These are phyloP conservation scores for Phytophthora pini DNA, from an alignment of 352 stramenopile genomes.

Conservation along the genomic window DNA sequence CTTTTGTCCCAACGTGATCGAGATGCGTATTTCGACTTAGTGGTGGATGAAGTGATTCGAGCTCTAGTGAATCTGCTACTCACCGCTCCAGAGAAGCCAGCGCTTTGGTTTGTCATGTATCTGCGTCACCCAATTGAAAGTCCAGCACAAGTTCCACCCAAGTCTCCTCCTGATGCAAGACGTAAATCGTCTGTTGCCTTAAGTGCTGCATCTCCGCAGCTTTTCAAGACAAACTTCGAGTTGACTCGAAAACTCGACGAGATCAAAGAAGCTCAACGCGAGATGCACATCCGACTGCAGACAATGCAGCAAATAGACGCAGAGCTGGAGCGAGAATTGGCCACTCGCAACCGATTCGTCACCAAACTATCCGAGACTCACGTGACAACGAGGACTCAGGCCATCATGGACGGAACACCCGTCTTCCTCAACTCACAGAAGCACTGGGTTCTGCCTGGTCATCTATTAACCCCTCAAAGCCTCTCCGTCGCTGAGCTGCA, in stretches of 20 bases:
- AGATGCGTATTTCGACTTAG: conserved; percentile 50
- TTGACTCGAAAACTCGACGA: conserved; percentile 59
- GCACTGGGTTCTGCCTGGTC: conserved; percentile 64
- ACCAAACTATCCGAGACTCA: conserved; percentile 49
- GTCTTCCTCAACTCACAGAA: conserved; percentile 71
- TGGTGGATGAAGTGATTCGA: conserved; percentile 46
- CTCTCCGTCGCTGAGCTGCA: conserved; percentile 42
- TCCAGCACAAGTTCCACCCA: background rate
- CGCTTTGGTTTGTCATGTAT: conserved; percentile 57
- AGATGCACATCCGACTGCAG: conserved; percentile 46
- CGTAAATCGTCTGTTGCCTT: conserved; percentile 22
- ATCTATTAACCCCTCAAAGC: conserved; percentile 37
- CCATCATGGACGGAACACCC: conserved; percentile 66
- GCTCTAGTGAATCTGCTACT: conserved; percentile 56
- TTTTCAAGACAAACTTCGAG: conserved; percentile 74
- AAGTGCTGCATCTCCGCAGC: conserved; percentile 25
- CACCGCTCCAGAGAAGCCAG: conserved; percentile 39
- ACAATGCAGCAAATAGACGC: conserved; percentile 27
- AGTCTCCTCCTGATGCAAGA: background rate
- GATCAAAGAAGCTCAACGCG: conserved; percentile 49
- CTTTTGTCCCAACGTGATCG: conserved; percentile 46
- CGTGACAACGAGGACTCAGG: conserved; percentile 66
- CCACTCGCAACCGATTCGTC: conserved; percentile 58
- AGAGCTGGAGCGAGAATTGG: conserved; percentile 49
- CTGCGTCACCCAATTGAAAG: conserved; percentile 18